Conservation (phyloP, 208 protist species). For the Herpetomonas muscarum region DNA sequence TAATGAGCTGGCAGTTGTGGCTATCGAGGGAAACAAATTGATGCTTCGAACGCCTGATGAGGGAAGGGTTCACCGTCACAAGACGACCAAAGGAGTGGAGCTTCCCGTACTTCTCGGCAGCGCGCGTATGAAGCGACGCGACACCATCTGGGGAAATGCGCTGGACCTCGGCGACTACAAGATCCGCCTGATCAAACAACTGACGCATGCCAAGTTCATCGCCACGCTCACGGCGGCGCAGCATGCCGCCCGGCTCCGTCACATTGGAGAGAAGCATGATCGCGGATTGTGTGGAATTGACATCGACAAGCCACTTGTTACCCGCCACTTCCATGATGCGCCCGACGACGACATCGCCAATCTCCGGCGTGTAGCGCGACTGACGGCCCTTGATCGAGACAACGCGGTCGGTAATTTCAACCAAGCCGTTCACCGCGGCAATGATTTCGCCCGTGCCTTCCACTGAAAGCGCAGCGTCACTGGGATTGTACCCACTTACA, state of each 20-base stretch:
- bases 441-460: constrained; percentile 82
- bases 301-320: constrained; percentile 95
- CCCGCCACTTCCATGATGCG: constrained; percentile 88
- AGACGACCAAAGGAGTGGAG: constrained; percentile 50
- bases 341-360: constrained; percentile 97
- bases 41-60: constrained; percentile 74
- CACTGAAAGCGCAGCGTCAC: constrained; percentile 28
- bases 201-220: constrained; percentile 95
- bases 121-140: constrained; percentile 93
- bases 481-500: constrained; percentile 50
- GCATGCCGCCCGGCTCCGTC: constrained; percentile 96
- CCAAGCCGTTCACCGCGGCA: constrained; percentile 68
- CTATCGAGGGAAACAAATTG: constrained; percentile 62
- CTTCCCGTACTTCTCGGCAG: constrained; percentile 81
- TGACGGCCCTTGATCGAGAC: constrained; percentile 75
- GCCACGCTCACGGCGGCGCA: constrained; percentile 83
- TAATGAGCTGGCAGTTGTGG: constrained; percentile 34
- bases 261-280: constrained; percentile 96
- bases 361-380: constrained; percentile 91
- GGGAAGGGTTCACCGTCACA: constrained; percentile 54
- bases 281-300: constrained; percentile 88
- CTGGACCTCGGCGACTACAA: constrained; percentile 96
- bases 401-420: constrained; percentile 82
- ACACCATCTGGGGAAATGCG: constrained; percentile 86
- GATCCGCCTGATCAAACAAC: constrained; percentile 95